phyloP scores from a whole-genome alignment of 2,329 filamentous ascomycete genomes.

The Pseudocercospora fuligena region DNA sequence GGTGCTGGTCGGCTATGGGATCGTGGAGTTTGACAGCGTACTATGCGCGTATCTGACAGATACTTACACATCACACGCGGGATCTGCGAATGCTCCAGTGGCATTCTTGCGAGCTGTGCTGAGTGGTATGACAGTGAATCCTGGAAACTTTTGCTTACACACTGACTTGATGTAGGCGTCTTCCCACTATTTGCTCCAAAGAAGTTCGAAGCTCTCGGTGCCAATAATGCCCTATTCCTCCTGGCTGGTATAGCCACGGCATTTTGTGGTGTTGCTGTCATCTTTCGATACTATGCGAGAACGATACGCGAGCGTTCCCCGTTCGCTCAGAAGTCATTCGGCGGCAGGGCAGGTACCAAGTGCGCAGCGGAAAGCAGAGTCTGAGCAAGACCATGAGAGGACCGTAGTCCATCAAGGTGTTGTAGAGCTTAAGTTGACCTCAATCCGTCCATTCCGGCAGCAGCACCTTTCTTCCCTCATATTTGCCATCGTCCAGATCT shows the following conservation, averaged over 20 bases:
- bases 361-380: neutral
- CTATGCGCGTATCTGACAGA: conserved; percentile 52
- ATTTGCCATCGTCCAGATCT: conserved; percentile 44
- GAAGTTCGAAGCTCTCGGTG: conserved; percentile 48
- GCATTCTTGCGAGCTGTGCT: conserved; percentile 48
- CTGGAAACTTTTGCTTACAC: neutral
- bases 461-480: conserved; percentile 39
- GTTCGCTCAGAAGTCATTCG: neutral
- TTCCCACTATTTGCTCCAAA: conserved; percentile 48
- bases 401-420: neutral
- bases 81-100: conserved; percentile 51
- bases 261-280: conserved; percentile 20
- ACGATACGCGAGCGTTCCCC: conserved; percentile 14
- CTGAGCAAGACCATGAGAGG: neutral
- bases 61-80: conserved; percentile 51
- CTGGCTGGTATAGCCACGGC: conserved; percentile 48
- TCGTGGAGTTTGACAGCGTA: conserved; percentile 53
- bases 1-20: conserved; percentile 52
- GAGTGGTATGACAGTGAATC: conserved; percentile 34
- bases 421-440: neutral
- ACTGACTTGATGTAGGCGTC: neutral
- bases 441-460: conserved; percentile 31
- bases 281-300: conserved; percentile 19
- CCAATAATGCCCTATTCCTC: conserved; percentile 47
- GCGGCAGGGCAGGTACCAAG: neutral